Base-by-base conservation (phyloP, 768 basidiomycete species). In the Solioccasus polychromus region DNA sequence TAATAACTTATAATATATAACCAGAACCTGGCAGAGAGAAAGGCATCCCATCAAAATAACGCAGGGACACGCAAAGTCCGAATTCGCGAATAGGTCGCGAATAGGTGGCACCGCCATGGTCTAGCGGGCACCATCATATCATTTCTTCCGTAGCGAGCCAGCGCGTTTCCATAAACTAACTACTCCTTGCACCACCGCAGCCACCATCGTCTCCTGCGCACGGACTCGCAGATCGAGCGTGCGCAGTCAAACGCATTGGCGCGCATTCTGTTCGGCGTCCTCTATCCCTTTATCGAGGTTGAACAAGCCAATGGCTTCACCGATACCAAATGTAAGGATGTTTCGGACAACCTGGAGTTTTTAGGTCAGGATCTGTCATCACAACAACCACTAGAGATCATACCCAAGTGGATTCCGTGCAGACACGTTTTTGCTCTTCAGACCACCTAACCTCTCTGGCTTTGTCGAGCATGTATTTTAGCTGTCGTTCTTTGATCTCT, bases 281-380 rank as follows among this genome's bases (percentile, higher is more conserved):
- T 44, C 24, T n/a, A n/a, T n/a, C 12, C 50, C 53, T 32, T 50
- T 41, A 20, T 54, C 50, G 30, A 54, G 15, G 38, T 55, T 44
- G 18, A 54, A 54, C 40, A 50, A 19, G 23, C 55, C 53, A 12
- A 54, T 55, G 19, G 31, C 38, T 14, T 54, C 52, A 5, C 53
- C 53, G 8, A 54, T 18, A 25, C 53, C 53, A 30, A 54, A 17
- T 11, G 53, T 54, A n/a, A 54, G 8, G 5, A 54, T 1, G 23
- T 54, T 54, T 4, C 52, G 53, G 3, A 54, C 43, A 23, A 50
- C 42, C 54, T 55, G 24, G 25, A 18, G 17, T 15, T 26, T 6
- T 6, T 26, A 8, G 9, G 8, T 28, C 7, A 11, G n/a, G 6
- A 14, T 45, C 28, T 25, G 11, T 3, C 11, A 0, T 8, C 8